Evolutionary conservation across 106 monocot species (phyloP).

Genomic region (Alisma plantagoaquatica): DNA sequence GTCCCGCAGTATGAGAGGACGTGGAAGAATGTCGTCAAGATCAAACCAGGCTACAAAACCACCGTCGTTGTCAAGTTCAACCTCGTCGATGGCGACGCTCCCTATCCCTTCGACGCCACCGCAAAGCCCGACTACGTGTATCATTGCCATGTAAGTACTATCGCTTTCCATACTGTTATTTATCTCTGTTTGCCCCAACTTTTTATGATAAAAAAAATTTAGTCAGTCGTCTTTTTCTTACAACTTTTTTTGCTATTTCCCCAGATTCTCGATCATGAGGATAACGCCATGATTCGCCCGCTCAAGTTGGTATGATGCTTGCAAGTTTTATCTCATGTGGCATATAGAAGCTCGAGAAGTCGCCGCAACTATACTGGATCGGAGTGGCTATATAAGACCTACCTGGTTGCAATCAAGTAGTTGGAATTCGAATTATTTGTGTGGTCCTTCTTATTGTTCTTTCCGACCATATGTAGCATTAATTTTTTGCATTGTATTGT

Average conservation of each 20-base stretch:
- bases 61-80: constrained; percentile 13
- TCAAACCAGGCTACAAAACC: constrained; percentile 7
- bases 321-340: too few species aligned
- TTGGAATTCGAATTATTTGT: too few species aligned
- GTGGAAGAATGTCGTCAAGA: constrained; percentile 20
- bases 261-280: constrained; percentile 20
- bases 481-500: too few species aligned
- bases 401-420: too few species aligned
- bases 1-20: constrained; percentile 10
- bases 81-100: not conserved
- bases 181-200: not conserved
- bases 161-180: not conserved
- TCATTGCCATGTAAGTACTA: constrained; percentile 14
- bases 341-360: too few species aligned
- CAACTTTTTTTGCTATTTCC: not conserved
- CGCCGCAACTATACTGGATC: too few species aligned
- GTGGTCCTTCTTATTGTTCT: too few species aligned
- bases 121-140: constrained; percentile 10
- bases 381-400: too few species aligned
- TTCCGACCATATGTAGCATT: too few species aligned
- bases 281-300: constrained; percentile 20
- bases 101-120: constrained; percentile 11
- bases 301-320: too few species aligned
- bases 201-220: too few species aligned
- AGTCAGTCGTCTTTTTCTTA: not conserved